These are phyloP conservation scores for Chloropicon primus DNA, from an alignment of 139 green algal genomes.

Conservation along the genomic window DNA sequence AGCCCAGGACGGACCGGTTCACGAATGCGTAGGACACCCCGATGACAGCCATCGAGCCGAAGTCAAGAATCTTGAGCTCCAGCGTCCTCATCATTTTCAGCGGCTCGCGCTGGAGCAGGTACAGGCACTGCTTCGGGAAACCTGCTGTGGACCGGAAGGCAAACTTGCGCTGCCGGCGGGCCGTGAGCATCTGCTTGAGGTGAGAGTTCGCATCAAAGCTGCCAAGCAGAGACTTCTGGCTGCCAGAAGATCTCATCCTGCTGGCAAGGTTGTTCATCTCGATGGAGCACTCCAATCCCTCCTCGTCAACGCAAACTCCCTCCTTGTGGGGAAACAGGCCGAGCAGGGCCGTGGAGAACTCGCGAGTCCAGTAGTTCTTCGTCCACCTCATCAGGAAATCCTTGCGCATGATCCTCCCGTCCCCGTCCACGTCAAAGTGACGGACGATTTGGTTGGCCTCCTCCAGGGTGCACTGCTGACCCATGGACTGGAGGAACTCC, in stretches of 20 bases:
- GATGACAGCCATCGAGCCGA: background rate
- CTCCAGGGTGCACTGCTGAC: slow-evolving; percentile 20
- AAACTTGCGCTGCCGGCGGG: background rate
- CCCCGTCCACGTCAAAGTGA: slow-evolving; percentile 20
- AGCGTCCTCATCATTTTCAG: background rate
- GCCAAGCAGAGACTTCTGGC: background rate
- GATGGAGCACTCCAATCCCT: no score
- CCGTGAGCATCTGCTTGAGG: background rate
- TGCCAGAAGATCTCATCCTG: background rate
- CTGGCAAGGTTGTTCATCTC: no score
- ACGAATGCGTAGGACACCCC: background rate
- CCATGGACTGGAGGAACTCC: slow-evolving; percentile 24
- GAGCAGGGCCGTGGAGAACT: background rate
- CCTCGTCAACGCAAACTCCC: no score
- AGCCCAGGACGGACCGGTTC: background rate
- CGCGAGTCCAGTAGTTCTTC: background rate
- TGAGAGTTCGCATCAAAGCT: background rate
- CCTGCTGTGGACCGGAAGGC: background rate
- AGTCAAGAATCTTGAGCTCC: background rate
- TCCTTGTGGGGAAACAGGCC: background rate
- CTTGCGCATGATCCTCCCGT: background rate
- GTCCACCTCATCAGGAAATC: background rate
- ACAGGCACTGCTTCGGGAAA: background rate
- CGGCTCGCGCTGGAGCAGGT: background rate
- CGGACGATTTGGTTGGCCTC: slow-evolving; percentile 23